These are phyloP conservation scores for Berkeleyomyces rouxiae DNA, from an alignment of 2,329 filamentous ascomycete species.

Conservation along the genomic window DNA sequence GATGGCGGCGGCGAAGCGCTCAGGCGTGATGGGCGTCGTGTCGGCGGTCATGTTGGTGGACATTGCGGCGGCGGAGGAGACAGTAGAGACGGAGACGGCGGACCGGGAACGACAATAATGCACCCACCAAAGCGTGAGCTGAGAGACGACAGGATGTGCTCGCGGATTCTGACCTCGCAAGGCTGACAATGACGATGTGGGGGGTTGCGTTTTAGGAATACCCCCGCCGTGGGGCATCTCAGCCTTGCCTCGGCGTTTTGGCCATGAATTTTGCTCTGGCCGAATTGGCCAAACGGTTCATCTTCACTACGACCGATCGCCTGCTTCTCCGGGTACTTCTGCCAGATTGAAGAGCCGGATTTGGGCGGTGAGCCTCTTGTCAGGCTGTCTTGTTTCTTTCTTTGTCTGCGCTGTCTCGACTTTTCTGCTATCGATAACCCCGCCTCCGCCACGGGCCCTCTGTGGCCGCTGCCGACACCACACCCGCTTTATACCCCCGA, in stretches of 20 bases:
- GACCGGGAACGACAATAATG: too few species aligned
- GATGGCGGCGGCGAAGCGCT: conserved; percentile 50
- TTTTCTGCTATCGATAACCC: neutral
- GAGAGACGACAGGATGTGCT: too few species aligned
- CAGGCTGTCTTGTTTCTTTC: neutral
- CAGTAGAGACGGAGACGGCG: neutral
- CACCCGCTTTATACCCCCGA: neutral
- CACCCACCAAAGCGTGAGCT: too few species aligned
- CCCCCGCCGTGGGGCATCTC: conserved; percentile 6
- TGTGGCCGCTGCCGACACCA: neutral
- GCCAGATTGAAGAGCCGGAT: neutral
- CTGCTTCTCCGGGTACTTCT: neutral
- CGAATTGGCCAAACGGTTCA: neutral
- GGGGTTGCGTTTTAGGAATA: conserved; percentile 12
- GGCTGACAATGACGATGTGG: conserved; percentile 1
- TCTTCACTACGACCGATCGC: neutral
- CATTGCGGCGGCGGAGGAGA: neutral
- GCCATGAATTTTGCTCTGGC: neutral
- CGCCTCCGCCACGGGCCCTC: neutral
- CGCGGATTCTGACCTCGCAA: neutral
- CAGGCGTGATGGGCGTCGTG: conserved; percentile 41
- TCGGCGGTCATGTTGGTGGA: conserved; percentile 40
- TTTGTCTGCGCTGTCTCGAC: neutral
- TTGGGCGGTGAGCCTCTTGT: neutral
- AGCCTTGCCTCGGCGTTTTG: conserved; percentile 1